Conservation (phyloP, 2,329 filamentous ascomycete species). For the Trichoderma asperellum region DNA sequence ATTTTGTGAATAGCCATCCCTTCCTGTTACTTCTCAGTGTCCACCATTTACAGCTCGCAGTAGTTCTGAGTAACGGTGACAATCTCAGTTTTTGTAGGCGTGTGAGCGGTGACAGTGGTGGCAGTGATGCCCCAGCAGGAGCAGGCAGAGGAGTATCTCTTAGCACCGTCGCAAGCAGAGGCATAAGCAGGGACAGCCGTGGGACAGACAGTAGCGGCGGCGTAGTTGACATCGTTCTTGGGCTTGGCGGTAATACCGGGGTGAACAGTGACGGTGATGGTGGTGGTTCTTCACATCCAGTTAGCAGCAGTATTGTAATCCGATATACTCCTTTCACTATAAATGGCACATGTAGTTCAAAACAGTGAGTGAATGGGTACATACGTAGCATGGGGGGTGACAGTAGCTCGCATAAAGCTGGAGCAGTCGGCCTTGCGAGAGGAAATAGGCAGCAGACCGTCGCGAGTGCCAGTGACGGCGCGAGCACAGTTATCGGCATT, state of each 20-base stretch:
- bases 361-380: conserved; percentile 26
- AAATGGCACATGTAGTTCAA: conserved; percentile 6
- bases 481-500: conserved; percentile 53
- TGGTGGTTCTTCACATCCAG: conserved; percentile 38
- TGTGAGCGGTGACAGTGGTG: conserved; percentile 44
- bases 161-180: conserved; percentile 41
- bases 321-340: too few relatives aligned
- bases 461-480: conserved; percentile 49
- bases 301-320: not conserved
- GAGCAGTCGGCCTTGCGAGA: conserved; percentile 47
- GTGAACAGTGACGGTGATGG: conserved; percentile 47
- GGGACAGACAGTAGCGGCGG: conserved; percentile 41
- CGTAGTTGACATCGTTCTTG: conserved; percentile 39
- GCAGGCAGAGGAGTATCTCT: conserved; percentile 48
- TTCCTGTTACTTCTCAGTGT: not conserved
- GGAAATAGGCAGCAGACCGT: conserved; percentile 41
- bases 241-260: conserved; percentile 35
- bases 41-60: conserved; percentile 42
- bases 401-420: conserved; percentile 47
- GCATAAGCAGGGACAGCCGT: conserved; percentile 48
- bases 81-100: conserved; percentile 47
- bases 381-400: conserved; percentile 48
- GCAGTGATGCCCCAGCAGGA: conserved; percentile 51
- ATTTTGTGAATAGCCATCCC: not conserved
- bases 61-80: conserved; percentile 48